Percentiles rank a stretch among this genome's conserved stretches.
phyloP scores from a whole-genome alignment of 2,329 filamentous ascomycete species.

The Rosellinia necatrix region DNA sequence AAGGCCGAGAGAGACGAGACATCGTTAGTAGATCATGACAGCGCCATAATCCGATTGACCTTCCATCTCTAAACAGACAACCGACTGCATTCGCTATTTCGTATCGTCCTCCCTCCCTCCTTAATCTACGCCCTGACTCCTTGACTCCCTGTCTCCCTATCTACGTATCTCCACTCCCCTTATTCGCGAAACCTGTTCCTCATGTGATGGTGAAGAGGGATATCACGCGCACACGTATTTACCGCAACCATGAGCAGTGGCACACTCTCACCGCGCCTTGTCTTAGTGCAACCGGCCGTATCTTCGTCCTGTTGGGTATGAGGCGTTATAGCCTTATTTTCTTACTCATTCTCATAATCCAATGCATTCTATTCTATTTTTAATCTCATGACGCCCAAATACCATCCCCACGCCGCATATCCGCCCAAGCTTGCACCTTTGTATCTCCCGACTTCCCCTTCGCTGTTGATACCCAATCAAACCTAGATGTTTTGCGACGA shows the following conservation, averaged over 20 bases:
- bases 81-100: too few species aligned
- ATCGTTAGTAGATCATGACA: not conserved
- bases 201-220: constrained; percentile 8
- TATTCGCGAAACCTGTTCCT: not conserved
- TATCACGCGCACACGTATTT: constrained; percentile 18
- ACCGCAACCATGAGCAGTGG: constrained; percentile 3
- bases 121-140: not conserved
- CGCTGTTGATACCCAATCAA: constrained; percentile 31
- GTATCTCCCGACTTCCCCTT: constrained; percentile 10
- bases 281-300: not conserved
- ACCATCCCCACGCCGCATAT: not conserved
- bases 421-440: constrained; percentile 19
- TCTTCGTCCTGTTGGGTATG: constrained; percentile 5
- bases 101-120: too few species aligned
- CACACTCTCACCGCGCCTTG: constrained; percentile 8
- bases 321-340: constrained; percentile 2
- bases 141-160: not conserved
- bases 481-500: constrained; percentile 21
- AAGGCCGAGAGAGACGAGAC: too few species aligned
- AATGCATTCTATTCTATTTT: not conserved
- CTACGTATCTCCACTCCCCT: not conserved
- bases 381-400: not conserved
- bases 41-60: not conserved
- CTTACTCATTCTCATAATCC: not conserved
- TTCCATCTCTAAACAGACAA: too few species aligned